Evolutionary conservation across 176 grass and related monocot genomes (phyloP).

Genomic region (Puya raimondii): DNA sequence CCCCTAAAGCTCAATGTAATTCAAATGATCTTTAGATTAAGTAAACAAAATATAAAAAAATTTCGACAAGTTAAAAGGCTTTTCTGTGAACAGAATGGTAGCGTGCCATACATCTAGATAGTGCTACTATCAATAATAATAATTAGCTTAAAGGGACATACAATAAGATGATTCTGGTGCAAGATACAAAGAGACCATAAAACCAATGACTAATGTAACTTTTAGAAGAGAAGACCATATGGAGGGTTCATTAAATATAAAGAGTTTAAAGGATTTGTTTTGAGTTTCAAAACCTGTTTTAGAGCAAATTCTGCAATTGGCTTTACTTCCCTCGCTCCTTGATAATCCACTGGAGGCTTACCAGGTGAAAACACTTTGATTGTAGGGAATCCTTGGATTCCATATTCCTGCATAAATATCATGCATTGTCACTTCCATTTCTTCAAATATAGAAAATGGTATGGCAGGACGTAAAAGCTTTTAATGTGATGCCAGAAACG

Average conservation of each 20-base stretch:
- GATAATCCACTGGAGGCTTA: conserved; percentile 89
- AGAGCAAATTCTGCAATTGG: conserved; percentile 89
- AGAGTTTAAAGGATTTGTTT: neutral
- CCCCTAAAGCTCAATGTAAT: too few relatives aligned
- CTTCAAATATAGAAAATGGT: neutral
- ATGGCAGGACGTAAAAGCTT: too few relatives aligned
- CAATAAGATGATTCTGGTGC: neutral
- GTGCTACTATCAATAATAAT: too few relatives aligned
- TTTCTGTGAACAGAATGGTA: too few relatives aligned
- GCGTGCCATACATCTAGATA: too few relatives aligned
- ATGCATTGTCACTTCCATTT: neutral
- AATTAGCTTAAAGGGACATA: too few relatives aligned
- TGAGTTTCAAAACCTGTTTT: conserved; percentile 48
- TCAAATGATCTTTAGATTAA: too few relatives aligned
- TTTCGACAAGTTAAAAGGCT: too few relatives aligned
- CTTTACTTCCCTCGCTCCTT: conserved; percentile 90
- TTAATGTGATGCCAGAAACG: too few relatives aligned
- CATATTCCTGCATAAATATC: conserved; percentile 67
- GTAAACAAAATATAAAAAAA: too few relatives aligned
- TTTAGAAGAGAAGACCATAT: neutral
- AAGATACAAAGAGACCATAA: neutral
- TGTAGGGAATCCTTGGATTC: conserved; percentile 85
- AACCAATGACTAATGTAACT: neutral
- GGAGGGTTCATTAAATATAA: neutral
- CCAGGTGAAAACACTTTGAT: conserved; percentile 93